Percentiles rank a stretch among this genome's conserved stretches.
Conservation (phyloP, 345 rosid species). For the Euphorbia peplus region DNA sequence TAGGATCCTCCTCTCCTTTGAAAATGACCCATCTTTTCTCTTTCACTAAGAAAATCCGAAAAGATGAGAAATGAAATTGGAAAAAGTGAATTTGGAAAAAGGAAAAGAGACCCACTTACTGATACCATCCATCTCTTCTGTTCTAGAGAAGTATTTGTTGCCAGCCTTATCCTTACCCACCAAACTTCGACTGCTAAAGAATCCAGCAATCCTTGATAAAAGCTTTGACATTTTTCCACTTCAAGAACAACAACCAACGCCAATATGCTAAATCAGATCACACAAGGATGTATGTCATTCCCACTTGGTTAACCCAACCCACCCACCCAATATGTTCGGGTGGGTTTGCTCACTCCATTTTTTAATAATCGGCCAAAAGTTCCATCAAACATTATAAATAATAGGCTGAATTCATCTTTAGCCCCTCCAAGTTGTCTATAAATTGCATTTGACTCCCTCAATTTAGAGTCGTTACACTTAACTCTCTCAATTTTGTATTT, state of each 20-base stretch:
- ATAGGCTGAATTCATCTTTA: no score
- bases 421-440: no score
- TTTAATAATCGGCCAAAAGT: no score
- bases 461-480: no score
- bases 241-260: not conserved
- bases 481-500: no score
- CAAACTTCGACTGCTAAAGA: slow-evolving; percentile 46
- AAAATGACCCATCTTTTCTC: slow-evolving; percentile 94
- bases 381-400: no score
- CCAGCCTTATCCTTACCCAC: slow-evolving; percentile 73
- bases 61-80: not conserved
- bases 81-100: not conserved
- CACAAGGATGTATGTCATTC: no score
- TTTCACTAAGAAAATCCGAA: slow-evolving; percentile 48
- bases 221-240: slow-evolving; percentile 59
- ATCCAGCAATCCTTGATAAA: slow-evolving; percentile 62
- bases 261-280: no score
- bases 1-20: slow-evolving; percentile 86
- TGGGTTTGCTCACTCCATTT: no score
- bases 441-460: no score
- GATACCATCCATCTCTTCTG: slow-evolving; percentile 77
- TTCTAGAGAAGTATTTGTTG: slow-evolving; percentile 72
- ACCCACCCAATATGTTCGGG: not conserved
- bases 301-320: no score
- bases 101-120: slow-evolving; percentile 41